A percentile compares a stretch with the other conserved stretches of the same genome.
Evolutionary conservation across 257 asterid species (phyloP).

Genomic region (Nemophila menziesii): DNA sequence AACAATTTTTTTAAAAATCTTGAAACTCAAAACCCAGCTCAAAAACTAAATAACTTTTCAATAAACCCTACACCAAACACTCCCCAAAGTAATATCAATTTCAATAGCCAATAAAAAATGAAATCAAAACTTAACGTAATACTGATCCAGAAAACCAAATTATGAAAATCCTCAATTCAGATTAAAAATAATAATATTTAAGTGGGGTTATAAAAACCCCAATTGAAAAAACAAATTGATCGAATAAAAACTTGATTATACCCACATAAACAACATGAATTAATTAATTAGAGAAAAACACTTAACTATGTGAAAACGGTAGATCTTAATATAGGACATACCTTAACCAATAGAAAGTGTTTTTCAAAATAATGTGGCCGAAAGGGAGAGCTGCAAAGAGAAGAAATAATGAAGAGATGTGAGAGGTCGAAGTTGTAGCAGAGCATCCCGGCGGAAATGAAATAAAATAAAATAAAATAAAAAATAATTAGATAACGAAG

Average conservation of each 20-base stretch:
- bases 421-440: slow-evolving; percentile 28
- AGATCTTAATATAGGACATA: slow-evolving; percentile 6
- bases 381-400: slow-evolving; percentile 25
- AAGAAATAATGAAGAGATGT: slow-evolving; percentile 15
- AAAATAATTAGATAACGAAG: too few relatives aligned
- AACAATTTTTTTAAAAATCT: neutral
- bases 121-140: neutral
- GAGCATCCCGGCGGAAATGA: slow-evolving; percentile 4
- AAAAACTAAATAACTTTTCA: slow-evolving; percentile 1
- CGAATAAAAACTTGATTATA: neutral
- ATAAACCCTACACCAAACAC: slow-evolving; percentile 14
- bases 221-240: neutral
- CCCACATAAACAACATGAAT: neutral
- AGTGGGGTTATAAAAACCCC: too few relatives aligned
- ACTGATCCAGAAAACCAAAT: neutral
- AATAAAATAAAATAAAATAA: too few relatives aligned
- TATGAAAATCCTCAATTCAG: too few relatives aligned
- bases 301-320: neutral
- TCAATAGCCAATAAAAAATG: neutral
- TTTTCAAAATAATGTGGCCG: slow-evolving; percentile 17
- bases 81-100: too few relatives aligned
- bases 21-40: neutral
- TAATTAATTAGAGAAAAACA: neutral
- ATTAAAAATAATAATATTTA: too few relatives aligned
- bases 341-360: slow-evolving; percentile 21